Evolutionary conservation across 768 basidiomycete genomes (phyloP).

Genomic region (Kwoniella pini): DNA sequence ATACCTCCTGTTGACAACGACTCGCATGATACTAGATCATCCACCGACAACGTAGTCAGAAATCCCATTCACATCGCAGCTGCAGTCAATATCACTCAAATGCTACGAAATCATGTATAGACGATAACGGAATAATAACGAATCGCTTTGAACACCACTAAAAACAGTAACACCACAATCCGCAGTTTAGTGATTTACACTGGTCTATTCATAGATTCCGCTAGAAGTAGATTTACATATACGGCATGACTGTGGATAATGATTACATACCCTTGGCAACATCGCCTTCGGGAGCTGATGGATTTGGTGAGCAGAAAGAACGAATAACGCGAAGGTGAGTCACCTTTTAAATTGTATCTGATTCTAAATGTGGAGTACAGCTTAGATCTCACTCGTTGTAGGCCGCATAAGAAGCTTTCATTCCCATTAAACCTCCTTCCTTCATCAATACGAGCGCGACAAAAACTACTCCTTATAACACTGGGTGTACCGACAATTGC

Average conservation of each 20-base stretch:
- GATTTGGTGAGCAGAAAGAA: constrained; percentile 9
- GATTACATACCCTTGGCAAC: constrained; percentile 26
- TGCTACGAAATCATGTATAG: too few relatives aligned
- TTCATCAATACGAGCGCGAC: not conserved
- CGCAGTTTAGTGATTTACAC: not conserved
- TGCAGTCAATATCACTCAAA: too few relatives aligned
- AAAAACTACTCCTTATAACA: not conserved
- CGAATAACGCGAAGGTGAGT: constrained; percentile 5
- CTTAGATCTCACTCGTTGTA: not conserved
- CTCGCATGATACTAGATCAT: too few relatives aligned
- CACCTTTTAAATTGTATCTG: too few relatives aligned
- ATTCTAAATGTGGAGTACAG: not conserved
- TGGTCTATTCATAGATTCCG: not conserved
- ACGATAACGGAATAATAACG: too few relatives aligned
- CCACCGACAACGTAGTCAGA: too few relatives aligned
- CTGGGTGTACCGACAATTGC: not conserved
- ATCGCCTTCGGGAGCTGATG: constrained; percentile 17
- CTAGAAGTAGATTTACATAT: too few relatives aligned
- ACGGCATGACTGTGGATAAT: not conserved
- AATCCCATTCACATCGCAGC: too few relatives aligned
- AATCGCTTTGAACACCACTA: too few relatives aligned
- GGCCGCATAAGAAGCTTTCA: not conserved
- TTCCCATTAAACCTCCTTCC: not conserved
- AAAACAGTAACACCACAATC: not conserved
- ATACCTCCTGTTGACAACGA: too few relatives aligned